Conservation (phyloP, 192 early-diverging fungal genomes). For the Linnemannia exigua region DNA sequence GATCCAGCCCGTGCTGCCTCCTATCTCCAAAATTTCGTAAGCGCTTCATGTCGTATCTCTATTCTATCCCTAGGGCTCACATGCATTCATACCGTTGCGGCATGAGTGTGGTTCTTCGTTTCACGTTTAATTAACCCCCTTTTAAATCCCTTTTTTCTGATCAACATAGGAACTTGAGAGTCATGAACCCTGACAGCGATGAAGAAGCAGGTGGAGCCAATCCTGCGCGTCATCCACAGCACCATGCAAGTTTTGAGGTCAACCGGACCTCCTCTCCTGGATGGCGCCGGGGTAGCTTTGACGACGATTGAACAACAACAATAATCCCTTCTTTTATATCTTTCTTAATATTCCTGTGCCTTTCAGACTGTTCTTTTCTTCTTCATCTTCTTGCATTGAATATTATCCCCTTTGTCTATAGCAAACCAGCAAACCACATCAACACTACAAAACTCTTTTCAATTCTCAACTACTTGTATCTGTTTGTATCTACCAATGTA, state of each 20-base stretch:
- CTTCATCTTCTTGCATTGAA: not conserved
- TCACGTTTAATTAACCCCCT: not conserved
- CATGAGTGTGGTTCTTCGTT: not conserved
- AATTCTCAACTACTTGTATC: not conserved
- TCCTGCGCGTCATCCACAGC: not conserved
- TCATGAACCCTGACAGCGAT: conserved; percentile 56
- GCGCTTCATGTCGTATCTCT: not conserved
- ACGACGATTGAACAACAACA: conserved; percentile 35
- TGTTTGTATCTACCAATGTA: conserved; percentile 4
- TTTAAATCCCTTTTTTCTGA: not conserved
- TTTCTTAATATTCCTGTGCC: not conserved
- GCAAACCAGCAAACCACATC: not conserved
- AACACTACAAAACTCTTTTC: not conserved
- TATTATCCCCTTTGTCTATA: not conserved
- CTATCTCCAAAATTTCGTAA: conserved; percentile 46
- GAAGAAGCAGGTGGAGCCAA: conserved; percentile 12
- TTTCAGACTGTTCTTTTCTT: not conserved
- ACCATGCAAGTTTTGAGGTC: conserved; percentile 38
- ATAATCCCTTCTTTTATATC: not conserved
- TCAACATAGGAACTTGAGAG: conserved; percentile 36
- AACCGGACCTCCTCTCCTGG: conserved; percentile 33
- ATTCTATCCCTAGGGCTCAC: not conserved
- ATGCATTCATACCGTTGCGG: not conserved
- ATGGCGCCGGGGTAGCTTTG: conserved; percentile 54
- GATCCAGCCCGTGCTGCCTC: conserved; percentile 40